Evolutionary conservation across 192 early-diverging fungal genomes (phyloP).

Genomic region (Polychytrium aggregatum): DNA sequence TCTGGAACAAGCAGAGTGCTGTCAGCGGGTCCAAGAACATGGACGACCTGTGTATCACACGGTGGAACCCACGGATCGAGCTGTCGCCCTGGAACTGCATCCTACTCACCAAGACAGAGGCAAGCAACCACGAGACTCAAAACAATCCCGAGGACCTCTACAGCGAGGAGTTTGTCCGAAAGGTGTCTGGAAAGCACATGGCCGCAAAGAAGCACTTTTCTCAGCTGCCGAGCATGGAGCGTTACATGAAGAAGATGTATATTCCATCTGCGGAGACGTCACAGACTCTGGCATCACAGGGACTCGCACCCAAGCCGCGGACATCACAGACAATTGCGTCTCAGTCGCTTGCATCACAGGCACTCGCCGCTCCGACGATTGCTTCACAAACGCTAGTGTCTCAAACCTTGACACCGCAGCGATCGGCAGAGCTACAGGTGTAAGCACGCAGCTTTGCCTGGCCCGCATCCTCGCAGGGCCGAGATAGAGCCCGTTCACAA

Average conservation of each 20-base stretch:
- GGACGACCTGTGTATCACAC: constrained; percentile 31
- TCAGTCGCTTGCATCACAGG: no score
- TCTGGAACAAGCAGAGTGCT: constrained; percentile 41
- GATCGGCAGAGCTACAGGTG: no score
- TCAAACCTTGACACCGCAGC: no score
- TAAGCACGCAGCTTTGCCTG: no score
- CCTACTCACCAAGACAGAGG: constrained; percentile 39
- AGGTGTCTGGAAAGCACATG: constrained; percentile 35
- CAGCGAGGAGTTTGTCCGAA: constrained; percentile 37
- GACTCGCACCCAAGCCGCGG: no score
- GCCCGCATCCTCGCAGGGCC: no score
- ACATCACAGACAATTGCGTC: no score
- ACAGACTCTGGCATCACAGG: no score
- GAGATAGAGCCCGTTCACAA: no score
- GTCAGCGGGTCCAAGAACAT: constrained; percentile 24
- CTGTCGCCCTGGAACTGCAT: constrained; percentile 46
- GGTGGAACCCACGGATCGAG: constrained; percentile 34
- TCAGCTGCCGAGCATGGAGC: constrained; percentile 35
- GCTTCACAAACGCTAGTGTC: no score
- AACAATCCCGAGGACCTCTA: constrained; percentile 22
- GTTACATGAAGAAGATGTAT: constrained; percentile 31
- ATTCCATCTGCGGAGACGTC: no score
- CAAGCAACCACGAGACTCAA: constrained; percentile 36
- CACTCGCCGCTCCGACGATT: no score
- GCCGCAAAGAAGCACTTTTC: constrained; percentile 34